Conservation (phyloP, 1,284 basidiomycete species). For the Vanrija pseudolonga region DNA sequence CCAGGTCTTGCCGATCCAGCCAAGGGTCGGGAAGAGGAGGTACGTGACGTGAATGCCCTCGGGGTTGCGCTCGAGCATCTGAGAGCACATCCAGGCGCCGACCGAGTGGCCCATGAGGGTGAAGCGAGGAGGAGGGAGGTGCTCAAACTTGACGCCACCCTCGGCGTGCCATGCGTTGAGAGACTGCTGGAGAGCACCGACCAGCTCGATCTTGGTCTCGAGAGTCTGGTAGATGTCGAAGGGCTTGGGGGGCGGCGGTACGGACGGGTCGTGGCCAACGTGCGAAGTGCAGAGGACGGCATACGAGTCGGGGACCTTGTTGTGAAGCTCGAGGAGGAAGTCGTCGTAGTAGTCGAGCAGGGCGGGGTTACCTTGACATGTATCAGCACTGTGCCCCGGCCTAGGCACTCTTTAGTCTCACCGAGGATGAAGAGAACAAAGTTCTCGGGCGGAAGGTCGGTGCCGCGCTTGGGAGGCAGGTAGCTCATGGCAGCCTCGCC, state of each 20-base stretch:
- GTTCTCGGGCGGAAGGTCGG: conserved; percentile 19
- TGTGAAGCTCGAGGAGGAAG: conserved; percentile 40
- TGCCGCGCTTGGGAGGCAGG: conserved; percentile 27
- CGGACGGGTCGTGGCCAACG: conserved; percentile 39
- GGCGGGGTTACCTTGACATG: conserved; percentile 46
- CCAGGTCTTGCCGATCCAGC: conserved; percentile 40
- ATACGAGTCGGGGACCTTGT: conserved; percentile 34
- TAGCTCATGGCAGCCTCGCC: conserved; percentile 24
- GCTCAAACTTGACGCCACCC: no score
- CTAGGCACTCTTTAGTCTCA: conserved; percentile 42
- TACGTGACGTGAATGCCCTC: conserved; percentile 18
- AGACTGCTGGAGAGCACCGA: conserved; percentile 17
- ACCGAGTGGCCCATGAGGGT: conserved; percentile 46
- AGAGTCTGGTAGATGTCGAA: conserved; percentile 37
- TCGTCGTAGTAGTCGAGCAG: conserved; percentile 46
- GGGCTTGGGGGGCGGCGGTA: conserved; percentile 21
- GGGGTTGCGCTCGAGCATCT: conserved; percentile 25
- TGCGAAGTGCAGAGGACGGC: conserved; percentile 45
- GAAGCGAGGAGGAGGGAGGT: conserved; percentile 15
- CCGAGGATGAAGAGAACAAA: conserved; percentile 40
- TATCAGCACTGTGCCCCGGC: background rate
- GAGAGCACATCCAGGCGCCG: conserved; percentile 43
- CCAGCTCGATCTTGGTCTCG: conserved; percentile 43
- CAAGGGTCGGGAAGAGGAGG: conserved; percentile 41
- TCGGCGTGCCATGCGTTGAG: conserved; percentile 26